These are phyloP conservation scores for Microbotryum scabiosae DNA, from an alignment of 1,284 basidiomycete species.

Conservation along the genomic window DNA sequence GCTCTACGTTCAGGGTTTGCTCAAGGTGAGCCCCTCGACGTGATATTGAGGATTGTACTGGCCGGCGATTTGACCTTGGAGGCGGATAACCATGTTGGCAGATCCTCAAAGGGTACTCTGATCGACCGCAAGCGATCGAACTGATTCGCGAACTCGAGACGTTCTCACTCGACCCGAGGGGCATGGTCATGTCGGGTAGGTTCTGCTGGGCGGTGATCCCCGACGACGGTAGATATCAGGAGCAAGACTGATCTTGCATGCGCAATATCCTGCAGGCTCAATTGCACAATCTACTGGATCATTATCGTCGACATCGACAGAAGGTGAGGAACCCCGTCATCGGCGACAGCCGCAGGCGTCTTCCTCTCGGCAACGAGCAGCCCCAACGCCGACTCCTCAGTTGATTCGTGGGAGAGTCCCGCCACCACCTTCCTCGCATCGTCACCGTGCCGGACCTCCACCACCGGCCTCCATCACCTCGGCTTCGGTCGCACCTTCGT, in stretches of 20 bases:
- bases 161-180: slow-evolving; percentile 38
- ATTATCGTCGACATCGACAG: not conserved
- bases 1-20: slow-evolving; percentile 64
- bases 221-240: not conserved
- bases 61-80: too few relatives aligned
- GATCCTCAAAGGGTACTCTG: slow-evolving; percentile 39
- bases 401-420: not conserved
- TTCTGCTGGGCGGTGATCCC: not conserved
- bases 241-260: not conserved
- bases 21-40: slow-evolving; percentile 50
- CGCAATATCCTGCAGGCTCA: not conserved
- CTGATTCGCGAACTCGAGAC: slow-evolving; percentile 41
- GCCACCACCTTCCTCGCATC: not conserved
- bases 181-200: slow-evolving; percentile 33
- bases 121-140: slow-evolving; percentile 39
- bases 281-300: not conserved
- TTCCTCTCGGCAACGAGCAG: not conserved
- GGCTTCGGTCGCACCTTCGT: slow-evolving; percentile 16
- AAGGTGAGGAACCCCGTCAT: not conserved
- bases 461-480: not conserved
- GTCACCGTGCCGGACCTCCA: not conserved
- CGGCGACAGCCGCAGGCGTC: not conserved
- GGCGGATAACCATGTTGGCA: not conserved
- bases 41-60: not conserved
- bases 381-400: not conserved